phyloP scores from a whole-genome alignment of 352 stramenopile genomes.

The Phytophthora pisi region DNA sequence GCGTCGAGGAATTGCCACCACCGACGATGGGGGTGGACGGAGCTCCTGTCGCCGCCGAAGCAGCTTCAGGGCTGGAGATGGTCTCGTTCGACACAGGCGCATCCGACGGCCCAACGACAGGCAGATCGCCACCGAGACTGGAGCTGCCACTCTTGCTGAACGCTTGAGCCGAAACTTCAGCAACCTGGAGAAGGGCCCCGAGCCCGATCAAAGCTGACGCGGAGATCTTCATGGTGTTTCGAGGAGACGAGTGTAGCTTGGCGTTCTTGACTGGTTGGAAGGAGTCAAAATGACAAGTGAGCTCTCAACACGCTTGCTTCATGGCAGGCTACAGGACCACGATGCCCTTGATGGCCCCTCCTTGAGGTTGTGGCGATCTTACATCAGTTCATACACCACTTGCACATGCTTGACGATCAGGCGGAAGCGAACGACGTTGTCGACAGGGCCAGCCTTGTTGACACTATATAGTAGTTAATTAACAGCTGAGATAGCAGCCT shows the following conservation, averaged over 20 bases:
- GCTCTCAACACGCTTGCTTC: slow-evolving; percentile 1
- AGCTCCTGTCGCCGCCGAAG: slow-evolving; percentile 7
- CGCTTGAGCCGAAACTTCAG: slow-evolving; percentile 20
- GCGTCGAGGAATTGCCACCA: slow-evolving; percentile 17
- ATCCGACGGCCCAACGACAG: slow-evolving; percentile 22
- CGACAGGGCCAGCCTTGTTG: not conserved
- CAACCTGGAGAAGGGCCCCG: slow-evolving; percentile 23
- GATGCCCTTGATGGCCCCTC: not conserved
- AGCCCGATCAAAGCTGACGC: slow-evolving; percentile 26
- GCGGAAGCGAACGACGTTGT: not conserved
- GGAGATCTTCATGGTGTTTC: slow-evolving; percentile 36
- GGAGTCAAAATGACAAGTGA: slow-evolving; percentile 44
- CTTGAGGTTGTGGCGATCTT: slow-evolving; percentile 1
- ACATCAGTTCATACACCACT: not conserved
- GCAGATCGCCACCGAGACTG: slow-evolving; percentile 19
- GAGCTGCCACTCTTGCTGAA: slow-evolving; percentile 16
- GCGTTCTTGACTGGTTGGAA: slow-evolving; percentile 16
- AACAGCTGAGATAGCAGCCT: not conserved
- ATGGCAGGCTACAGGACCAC: not conserved
- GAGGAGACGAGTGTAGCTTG: slow-evolving; percentile 6
- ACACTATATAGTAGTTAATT: not conserved
- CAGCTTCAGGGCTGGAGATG: slow-evolving; percentile 1
- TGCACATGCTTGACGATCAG: slow-evolving; percentile 4
- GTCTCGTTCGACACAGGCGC: slow-evolving; percentile 9
- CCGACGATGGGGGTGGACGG: slow-evolving; percentile 11